A percentile compares a stretch with the other conserved stretches of the same genome.
phyloP scores from a whole-genome alignment of 2,329 filamentous ascomycete genomes.

The Ophiosphaerella herpotricha region DNA sequence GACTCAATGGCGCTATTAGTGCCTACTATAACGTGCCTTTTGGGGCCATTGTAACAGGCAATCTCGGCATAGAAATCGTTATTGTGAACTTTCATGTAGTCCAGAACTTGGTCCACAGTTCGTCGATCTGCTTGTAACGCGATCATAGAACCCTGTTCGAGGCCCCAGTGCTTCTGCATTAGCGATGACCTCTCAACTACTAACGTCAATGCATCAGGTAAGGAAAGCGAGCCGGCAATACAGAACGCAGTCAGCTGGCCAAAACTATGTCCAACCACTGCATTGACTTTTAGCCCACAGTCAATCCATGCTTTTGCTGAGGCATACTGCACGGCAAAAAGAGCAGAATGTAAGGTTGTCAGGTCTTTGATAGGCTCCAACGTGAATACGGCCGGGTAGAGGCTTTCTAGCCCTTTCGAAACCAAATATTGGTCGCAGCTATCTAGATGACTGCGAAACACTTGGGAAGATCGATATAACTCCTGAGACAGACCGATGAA shows the following conservation, averaged over 20 bases:
- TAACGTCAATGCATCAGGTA: conserved; percentile 30
- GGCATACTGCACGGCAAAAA: conserved; percentile 23
- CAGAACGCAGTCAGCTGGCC: conserved; percentile 46
- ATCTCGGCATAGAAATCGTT: not conserved
- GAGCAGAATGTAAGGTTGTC: conserved; percentile 7
- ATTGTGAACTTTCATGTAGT: not conserved
- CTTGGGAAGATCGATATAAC: not conserved
- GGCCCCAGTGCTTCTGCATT: not conserved
- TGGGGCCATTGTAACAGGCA: not conserved
- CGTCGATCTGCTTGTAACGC: not conserved
- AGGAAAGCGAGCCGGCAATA: conserved; percentile 35
- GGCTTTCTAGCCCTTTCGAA: not conserved
- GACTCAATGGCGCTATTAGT: not conserved
- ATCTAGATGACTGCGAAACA: conserved; percentile 7
- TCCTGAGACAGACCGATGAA: conserved; percentile 1
- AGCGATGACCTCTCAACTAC: no score
- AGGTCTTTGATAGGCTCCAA: conserved; percentile 1
- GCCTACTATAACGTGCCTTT: not conserved
- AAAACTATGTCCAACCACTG: conserved; percentile 29
- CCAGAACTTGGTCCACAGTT: not conserved
- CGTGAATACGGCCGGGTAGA: conserved; percentile 12
- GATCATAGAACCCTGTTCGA: not conserved
- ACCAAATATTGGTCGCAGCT: conserved; percentile 4
- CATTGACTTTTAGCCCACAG: conserved; percentile 8
- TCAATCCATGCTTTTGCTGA: conserved; percentile 15